These are phyloP conservation scores for Pyricularia pennisetigena DNA, from an alignment of 2,329 filamentous ascomycete genomes.

Conservation along the genomic window DNA sequence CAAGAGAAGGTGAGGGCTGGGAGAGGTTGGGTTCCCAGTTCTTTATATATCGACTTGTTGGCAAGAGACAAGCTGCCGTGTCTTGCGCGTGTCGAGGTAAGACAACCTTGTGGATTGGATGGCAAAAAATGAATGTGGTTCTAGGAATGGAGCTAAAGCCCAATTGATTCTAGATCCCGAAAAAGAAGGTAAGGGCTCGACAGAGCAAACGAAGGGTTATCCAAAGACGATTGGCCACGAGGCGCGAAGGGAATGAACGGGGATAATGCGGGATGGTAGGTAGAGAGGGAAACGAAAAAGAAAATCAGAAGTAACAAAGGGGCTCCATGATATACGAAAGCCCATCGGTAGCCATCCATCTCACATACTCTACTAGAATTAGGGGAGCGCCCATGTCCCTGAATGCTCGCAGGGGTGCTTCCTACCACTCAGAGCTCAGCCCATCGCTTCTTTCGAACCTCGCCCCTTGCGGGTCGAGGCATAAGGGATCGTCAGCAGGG, in stretches of 20 bases:
- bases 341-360: conserved; percentile 1
- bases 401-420: background rate
- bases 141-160: background rate
- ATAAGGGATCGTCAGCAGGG: conserved; percentile 23
- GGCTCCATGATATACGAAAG: conserved; percentile 5
- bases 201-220: conserved; percentile 5
- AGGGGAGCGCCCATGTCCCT: background rate
- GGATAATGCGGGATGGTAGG: background rate
- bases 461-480: conserved; percentile 26
- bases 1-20: background rate
- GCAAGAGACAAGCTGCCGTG: conserved; percentile 9
- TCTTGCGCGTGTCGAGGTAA: background rate
- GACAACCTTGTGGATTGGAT: background rate
- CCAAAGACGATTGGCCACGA: conserved; percentile 12
- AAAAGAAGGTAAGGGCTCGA: conserved; percentile 2
- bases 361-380: background rate
- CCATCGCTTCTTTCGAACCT: conserved; percentile 16
- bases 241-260: conserved; percentile 7
- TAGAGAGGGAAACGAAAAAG: background rate
- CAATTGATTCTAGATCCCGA: conserved; percentile 3
- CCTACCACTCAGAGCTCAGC: conserved; percentile 15
- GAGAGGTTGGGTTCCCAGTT: background rate
- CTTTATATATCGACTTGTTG: conserved; percentile 14
- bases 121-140: background rate
- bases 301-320: background rate